Conservation (phyloP, 352 stramenopile genomes). For the Phytophthora tentaculata region DNA sequence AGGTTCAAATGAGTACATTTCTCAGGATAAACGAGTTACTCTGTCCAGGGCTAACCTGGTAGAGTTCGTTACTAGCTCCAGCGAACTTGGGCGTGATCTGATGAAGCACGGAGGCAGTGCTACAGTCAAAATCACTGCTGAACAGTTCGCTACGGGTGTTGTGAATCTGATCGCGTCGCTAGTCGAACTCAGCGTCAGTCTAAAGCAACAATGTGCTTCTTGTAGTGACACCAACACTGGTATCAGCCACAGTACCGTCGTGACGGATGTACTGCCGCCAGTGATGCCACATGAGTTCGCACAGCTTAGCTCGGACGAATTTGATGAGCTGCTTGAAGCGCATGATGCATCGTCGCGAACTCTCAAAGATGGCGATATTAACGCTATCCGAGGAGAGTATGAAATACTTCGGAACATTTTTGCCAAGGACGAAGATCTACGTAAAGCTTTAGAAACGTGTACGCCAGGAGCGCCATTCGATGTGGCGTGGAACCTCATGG, state of each 20-base stretch:
- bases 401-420: conserved; percentile 16
- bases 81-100: conserved; percentile 47
- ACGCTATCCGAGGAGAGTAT: conserved; percentile 12
- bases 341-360: conserved; percentile 21
- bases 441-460: conserved; percentile 19
- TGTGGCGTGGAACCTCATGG: conserved; percentile 37
- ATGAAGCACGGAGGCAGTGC: conserved; percentile 21
- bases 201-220: conserved; percentile 16
- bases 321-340: conserved; percentile 39
- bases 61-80: conserved; percentile 49
- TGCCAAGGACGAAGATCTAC: conserved; percentile 35
- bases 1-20: conserved; percentile 15
- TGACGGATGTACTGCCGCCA: conserved; percentile 31
- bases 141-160: conserved; percentile 31
- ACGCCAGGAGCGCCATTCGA: conserved; percentile 43
- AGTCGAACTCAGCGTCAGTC: conserved; percentile 37
- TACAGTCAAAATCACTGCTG: conserved; percentile 31
- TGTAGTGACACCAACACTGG: conserved; percentile 3
- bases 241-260: conserved; percentile 1
- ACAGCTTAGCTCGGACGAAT: conserved; percentile 42
- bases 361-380: conserved; percentile 14
- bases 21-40: conserved; percentile 20
- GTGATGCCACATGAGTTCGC: conserved; percentile 53
- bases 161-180: conserved; percentile 43
- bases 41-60: conserved; percentile 37